Base-by-base conservation (phyloP, 768 basidiomycete species). In the Leccinum boreale region DNA sequence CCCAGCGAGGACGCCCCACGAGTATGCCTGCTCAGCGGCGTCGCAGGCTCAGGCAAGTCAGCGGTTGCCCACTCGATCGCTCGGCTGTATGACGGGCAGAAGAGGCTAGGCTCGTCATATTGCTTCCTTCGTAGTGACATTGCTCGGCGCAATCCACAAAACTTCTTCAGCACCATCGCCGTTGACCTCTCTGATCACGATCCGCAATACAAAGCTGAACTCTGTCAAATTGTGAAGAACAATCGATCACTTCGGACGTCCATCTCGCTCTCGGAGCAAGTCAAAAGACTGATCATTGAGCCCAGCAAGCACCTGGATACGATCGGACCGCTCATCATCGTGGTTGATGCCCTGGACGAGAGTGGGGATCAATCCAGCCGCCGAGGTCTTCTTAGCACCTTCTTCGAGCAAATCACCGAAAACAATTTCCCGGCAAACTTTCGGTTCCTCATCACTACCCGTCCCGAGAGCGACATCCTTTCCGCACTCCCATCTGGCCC, bases 341-440 rank as follows among this genome's bases (percentile, higher is more conserved):
- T 77, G 19, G 67, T 77, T 17, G 75, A 78, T 45, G 74, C 64
- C 10, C 60, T 75, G n/a, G 70, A 74, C 33, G 65, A 68, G 52
- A 68, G 70, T 46, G 65, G 64, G 7, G 61, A 68, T 26, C 50
- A 17, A 6, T 15, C 52, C 8, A 28, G 24, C 55, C 67, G 68
- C 19, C 52, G 57, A 15, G 47, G 52, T 1, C 60, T 76, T 42
- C 63, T 77, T 9, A 28, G 29, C 5, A 50, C 62, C 26, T 23
- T 74, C 39, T 52, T 39, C 10, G 49, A 55, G 17, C 59, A 62
- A 21, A 26, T 65, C 11, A 11, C 57, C 6, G 59, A 56, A 3
- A 33, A 60, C 3, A 49, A 52, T 5, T 50, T 72, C 5, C 70
- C 72, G 5, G 15, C 33, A 2, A 65, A 65, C 54, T 62, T 72